A percentile compares a stretch with the other conserved stretches of the same genome.
Conservation (phyloP, 148 eudicot species). For the Persicaria maculosa region DNA sequence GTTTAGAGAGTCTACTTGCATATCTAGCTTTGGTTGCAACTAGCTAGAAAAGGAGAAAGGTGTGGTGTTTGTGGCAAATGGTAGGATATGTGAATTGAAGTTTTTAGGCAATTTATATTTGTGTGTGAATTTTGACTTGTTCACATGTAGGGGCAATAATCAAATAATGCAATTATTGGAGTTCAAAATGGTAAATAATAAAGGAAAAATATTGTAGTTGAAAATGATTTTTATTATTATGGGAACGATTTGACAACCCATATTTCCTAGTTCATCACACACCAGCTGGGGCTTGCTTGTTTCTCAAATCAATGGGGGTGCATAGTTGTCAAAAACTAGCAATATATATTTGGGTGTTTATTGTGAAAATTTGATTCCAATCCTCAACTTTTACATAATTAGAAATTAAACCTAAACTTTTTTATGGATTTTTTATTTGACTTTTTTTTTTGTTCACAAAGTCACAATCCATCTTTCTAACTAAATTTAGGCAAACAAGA, state of each 20-base stretch:
- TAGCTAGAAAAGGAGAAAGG: background rate
- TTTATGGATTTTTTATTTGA: too few species aligned
- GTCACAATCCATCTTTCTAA: too few species aligned
- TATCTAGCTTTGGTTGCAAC: background rate
- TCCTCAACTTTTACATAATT: background rate
- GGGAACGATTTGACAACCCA: background rate
- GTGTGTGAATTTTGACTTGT: background rate
- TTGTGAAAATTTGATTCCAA: background rate
- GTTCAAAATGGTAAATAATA: background rate
- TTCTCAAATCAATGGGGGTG: background rate
- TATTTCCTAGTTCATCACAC: background rate
- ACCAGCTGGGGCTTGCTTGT: constrained; percentile 8
- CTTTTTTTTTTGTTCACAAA: too few species aligned
- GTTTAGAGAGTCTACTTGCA: background rate
- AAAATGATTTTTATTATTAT: background rate
- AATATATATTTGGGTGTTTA: background rate
- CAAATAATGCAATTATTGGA: background rate
- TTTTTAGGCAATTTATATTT: background rate
- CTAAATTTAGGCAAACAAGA: too few species aligned
- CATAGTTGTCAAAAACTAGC: background rate
- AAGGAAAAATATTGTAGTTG: background rate
- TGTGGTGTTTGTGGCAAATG: background rate
- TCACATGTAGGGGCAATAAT: background rate
- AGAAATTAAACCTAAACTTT: background rate
- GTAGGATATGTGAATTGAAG: too few species aligned